These are phyloP conservation scores for Hypoxylon fuscum DNA, from an alignment of 495 filamentous ascomycete species.

Conservation along the genomic window DNA sequence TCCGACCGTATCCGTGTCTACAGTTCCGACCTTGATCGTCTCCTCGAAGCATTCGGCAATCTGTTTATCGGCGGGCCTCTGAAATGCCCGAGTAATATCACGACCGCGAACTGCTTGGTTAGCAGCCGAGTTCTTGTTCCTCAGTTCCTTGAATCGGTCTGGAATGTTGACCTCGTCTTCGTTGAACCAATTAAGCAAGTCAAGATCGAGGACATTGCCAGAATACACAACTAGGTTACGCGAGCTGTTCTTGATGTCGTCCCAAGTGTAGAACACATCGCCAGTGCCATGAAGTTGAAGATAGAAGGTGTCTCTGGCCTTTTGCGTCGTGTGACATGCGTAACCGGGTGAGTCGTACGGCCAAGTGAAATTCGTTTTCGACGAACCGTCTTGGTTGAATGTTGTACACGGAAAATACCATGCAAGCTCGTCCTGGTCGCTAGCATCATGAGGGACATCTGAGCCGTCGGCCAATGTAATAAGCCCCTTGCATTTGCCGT, in stretches of 20 bases:
- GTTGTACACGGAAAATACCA: conserved; percentile 97
- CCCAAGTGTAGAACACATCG: conserved; percentile 93
- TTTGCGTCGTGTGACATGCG: conserved; percentile 81
- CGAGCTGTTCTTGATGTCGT: conserved; percentile 86
- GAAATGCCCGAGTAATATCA: conserved; percentile 89
- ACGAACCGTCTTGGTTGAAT: conserved; percentile 94
- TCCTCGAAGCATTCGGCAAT: conserved; percentile 86
- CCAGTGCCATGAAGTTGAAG: conserved; percentile 62
- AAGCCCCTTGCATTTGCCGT: conserved; percentile 93
- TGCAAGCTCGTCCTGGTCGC: conserved; percentile 70
- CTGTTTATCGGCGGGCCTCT: conserved; percentile 76
- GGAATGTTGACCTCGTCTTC: conserved; percentile 82
- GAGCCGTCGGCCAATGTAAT: conserved; percentile 77
- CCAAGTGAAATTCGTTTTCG: conserved; percentile 74
- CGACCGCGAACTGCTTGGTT: conserved; percentile 83
- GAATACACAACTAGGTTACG: conserved; percentile 94
- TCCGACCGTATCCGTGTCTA: conserved; percentile 95
- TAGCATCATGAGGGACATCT: conserved; percentile 78
- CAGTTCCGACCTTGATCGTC: conserved; percentile 93
- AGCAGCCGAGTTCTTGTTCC: conserved; percentile 54
- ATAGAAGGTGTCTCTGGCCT: conserved; percentile 79
- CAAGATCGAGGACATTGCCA: conserved; percentile 91
- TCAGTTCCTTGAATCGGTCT: conserved; percentile 78
- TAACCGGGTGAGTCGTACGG: conserved; percentile 79
- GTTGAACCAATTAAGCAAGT: conserved; percentile 92